phyloP scores from a whole-genome alignment of 2,329 filamentous ascomycete genomes.

The Ophiostoma novo-ulmi region DNA sequence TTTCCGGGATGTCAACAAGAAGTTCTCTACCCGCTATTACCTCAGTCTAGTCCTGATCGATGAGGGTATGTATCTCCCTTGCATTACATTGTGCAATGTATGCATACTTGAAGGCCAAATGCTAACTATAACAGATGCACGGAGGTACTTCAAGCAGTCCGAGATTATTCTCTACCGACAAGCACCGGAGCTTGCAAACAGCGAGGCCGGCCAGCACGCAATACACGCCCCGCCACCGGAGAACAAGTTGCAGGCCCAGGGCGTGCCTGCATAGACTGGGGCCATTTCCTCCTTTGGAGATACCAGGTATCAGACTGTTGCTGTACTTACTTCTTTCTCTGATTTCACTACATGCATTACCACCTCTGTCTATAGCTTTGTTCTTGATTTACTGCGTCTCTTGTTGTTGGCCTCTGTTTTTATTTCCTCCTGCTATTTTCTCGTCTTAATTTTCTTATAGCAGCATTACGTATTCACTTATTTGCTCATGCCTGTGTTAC shows the following conservation, averaged over 20 bases:
- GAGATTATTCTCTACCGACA: slow-evolving; percentile 97
- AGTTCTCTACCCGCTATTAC: slow-evolving; percentile 97
- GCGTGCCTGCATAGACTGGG: neutral
- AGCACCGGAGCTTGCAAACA: slow-evolving; percentile 52
- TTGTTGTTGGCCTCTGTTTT: neutral
- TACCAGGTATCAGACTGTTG: neutral
- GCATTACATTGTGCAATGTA: neutral
- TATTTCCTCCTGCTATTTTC: neutral
- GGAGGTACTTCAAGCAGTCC: slow-evolving; percentile 97
- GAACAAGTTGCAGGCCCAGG: slow-evolving; percentile 34
- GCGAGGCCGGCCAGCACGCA: slow-evolving; percentile 31
- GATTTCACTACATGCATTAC: neutral
- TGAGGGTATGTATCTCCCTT: slow-evolving; percentile 58
- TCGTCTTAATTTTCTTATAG: neutral
- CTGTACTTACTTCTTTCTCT: neutral
- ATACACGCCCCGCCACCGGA: slow-evolving; percentile 42
- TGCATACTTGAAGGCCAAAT: neutral
- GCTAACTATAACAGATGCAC: slow-evolving; percentile 61
- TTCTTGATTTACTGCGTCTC: neutral
- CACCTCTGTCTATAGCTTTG: slow-evolving; percentile 1
- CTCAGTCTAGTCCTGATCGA: slow-evolving; percentile 93
- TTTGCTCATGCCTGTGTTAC: neutral
- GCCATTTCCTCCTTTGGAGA: no score
- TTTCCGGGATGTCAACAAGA: slow-evolving; percentile 99
- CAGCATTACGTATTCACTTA: neutral